Base-by-base conservation (phyloP, 2,329 filamentous ascomycete genomes). In the Fusarium haematococcum region DNA sequence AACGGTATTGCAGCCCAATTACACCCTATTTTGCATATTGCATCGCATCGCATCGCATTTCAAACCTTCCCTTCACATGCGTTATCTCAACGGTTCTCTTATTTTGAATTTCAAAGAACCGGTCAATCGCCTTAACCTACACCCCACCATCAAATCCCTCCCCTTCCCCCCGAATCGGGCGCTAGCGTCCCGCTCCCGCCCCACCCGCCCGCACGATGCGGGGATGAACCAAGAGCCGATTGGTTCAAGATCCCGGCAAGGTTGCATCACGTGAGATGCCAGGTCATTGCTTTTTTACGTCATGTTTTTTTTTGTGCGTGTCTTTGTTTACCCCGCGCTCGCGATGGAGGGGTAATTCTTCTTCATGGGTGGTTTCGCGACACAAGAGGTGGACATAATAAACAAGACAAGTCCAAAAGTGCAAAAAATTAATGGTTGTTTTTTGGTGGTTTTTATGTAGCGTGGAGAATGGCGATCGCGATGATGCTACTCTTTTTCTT, bases 161-260 rank as follows among this genome's bases (percentile, higher is more conserved):
- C 71, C 58, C 43, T 13, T 33, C 52, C 63, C 71, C 45, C 68
- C 54, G 25, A 33, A 64, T 61, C 52, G 27, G n/a, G 50, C 13
- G 23, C 69, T 78, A 78, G 76, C 68, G 66, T 65, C 54, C 69
- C 75, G 71, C 66, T 78, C 73, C 73, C 71, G 73, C 54, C n/a
- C 67, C 73, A 74, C 56, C 68, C 43, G 43, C 63, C 65, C 69
- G 67, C 68, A 23, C 69, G 58, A 71, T 74, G 73, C 65, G 73
- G 71, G 73, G 62, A 52, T 20, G 59, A 52, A 64, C 27, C 32
- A 20, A n/a, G 18, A 74, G 58, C 67, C 71, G 71, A 77, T 78
- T 78, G 76, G 76, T 18, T 27, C 4, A 3, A 8, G 2, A 37
- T 5, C 3, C 16, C 14, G 6, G 23, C 4, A 37, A 54, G 18